Conservation (phyloP, 495 filamentous ascomycete species). For the Hypoxylon lienhwacheense region DNA sequence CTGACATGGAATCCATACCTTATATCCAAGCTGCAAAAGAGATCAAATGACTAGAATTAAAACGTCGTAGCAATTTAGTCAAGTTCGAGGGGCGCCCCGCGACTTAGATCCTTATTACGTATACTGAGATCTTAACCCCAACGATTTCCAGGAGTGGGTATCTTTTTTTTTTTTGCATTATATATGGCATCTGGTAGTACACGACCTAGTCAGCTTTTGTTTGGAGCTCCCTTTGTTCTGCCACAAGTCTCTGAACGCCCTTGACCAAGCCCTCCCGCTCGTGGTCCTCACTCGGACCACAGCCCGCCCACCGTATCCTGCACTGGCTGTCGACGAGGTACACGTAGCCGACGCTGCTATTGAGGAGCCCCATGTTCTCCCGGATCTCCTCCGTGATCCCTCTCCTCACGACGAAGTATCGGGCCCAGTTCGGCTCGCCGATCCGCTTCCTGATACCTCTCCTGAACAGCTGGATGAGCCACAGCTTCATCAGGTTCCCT, state of each 20-base stretch:
- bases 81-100: too few species aligned
- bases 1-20: too few species aligned
- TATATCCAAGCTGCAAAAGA: too few species aligned
- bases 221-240: constrained; percentile 51
- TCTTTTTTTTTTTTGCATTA: constrained; percentile 17
- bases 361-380: constrained; percentile 78
- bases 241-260: constrained; percentile 67
- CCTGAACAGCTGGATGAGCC: constrained; percentile 71
- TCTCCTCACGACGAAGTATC: constrained; percentile 81
- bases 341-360: constrained; percentile 89
- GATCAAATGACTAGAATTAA: too few species aligned
- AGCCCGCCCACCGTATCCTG: constrained; percentile 92
- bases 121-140: too few species aligned
- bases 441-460: constrained; percentile 59
- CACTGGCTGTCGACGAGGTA: constrained; percentile 88
- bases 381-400: constrained; percentile 74
- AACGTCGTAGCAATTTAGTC: neutral
- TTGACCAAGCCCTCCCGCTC: constrained; percentile 74
- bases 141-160: constrained; percentile 30
- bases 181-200: constrained; percentile 9
- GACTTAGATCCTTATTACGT: too few species aligned
- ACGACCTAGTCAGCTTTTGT: constrained; percentile 6
- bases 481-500: constrained; percentile 73
- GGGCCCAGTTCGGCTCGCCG: constrained; percentile 61
- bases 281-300: constrained; percentile 67